Evolutionary conservation across 768 basidiomycete genomes (phyloP), one percentile per base, ranked within the genome.

Genomic region (Dioszegia aurantiaca): DNA sequence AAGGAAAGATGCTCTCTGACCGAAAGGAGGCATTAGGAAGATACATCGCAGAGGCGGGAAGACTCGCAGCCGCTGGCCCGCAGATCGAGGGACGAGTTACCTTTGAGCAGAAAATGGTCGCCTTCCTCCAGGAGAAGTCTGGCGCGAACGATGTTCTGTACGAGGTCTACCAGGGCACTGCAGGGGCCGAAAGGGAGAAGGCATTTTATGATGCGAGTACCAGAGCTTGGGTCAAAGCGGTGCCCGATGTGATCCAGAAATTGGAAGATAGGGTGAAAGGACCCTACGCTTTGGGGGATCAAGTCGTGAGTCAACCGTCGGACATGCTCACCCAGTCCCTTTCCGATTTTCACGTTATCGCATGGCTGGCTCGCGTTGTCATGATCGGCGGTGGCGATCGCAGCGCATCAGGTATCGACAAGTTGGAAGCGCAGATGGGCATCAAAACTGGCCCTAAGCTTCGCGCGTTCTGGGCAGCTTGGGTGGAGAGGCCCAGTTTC

Each of bases 281-380:
- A 16, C 68, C 73, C 3, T 77, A 54, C 55, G 65, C 72, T 5
- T 59, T 79, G 12, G 90, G 90, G 17, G 89, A 92, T 67, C 89
- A 92, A 62, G 74, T 90, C 8, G 77, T 78, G 55, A 60, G 76
- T 72, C 23, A 14, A 17, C 19, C n/a, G 17, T 30, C 6, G n/a
- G 46, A 8, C 30, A 5, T 19, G 44, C 41, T 28, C 36, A 49
- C 30, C 4, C 49, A 78, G 65, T 89, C 86, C 5, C 77, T 89
- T 45, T 87, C 86, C 14, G 90, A 92, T 71, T 78, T 90, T 55
- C 89, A 90, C 69, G 81, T 90, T 19, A 85, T 83, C 9, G 84
- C 83, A 26, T 93, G 88, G 89, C 70, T 91, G 30, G 77, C 83
- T 10, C 81, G 84, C 26, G 63, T 90, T 3, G 82, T 85, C 21